Evolutionary conservation across 75 land plant genomes (phyloP), one percentile per base, ranked within the genome.

Genomic region (Pinus tabuliformis): DNA sequence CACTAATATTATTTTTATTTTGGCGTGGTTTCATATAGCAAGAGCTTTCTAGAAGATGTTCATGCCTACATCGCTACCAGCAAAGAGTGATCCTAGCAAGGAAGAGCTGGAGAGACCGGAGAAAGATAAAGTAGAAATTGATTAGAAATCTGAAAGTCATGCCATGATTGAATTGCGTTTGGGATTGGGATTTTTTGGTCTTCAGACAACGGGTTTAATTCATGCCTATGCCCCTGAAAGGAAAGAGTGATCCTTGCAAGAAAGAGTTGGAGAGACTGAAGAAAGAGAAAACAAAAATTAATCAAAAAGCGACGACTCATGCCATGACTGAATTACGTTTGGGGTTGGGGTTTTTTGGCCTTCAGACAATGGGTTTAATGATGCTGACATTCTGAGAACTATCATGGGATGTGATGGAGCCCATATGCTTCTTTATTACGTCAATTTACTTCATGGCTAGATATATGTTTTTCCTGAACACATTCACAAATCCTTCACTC

Each of bases 301-400:
- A 92, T 74, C 21, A 45, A 26, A 70, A 72, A 54, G 94, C 92
- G 2, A 78, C 75, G 64, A 78, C 66, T 21, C 73, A 84, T 12
- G 92, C 88, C 36, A 82, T 80, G 42, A 57, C 73, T 4, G 85
- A 86, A 58, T 78, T 90, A 22, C 86, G 92, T 89, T 11, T 56
- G 14, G 95, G 92, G 17, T 83, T 90, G 22, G 83, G 78, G 3
- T 79, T 57, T 58, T 73, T 92, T 4, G 80, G 85, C 17, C 75
- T 79, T 45, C 91, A 90, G 73, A 85, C 92, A 15, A 66, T 74
- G 15, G 73, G 73, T 12, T 86, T 90, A 76, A 81, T 88, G 82
- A 80, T 92, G 77, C 85, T 90, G 30, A 90, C 95, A 15, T 92
- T 90, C 70, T 90, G 92, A 92, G 95, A 90, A 37, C 81, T 92